These are phyloP conservation scores for Nissolia schottii DNA, from an alignment of 306 rosid species.

Conservation along the genomic window DNA sequence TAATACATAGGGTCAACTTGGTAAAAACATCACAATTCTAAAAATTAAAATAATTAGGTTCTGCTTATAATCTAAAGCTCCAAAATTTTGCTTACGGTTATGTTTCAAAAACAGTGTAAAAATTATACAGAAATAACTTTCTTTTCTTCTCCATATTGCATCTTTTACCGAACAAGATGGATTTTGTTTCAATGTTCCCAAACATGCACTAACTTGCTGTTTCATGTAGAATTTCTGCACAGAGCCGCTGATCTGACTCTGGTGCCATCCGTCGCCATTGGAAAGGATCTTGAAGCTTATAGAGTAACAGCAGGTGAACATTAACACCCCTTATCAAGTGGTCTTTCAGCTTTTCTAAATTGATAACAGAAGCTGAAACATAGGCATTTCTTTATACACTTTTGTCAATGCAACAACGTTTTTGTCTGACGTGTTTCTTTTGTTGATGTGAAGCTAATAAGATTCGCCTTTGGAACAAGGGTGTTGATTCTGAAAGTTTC, in stretches of 20 bases:
- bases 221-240: slow-evolving; percentile 77
- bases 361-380: not conserved
- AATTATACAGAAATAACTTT: too few relatives aligned
- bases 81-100: too few relatives aligned
- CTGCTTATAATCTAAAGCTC: too few relatives aligned
- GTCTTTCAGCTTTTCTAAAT: not conserved
- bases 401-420: not conserved
- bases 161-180: too few relatives aligned
- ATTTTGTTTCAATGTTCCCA: too few relatives aligned
- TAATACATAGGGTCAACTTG: too few relatives aligned
- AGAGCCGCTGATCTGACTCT: slow-evolving; percentile 91
- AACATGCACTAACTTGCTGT: too few relatives aligned
- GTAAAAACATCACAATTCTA: too few relatives aligned
- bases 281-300: slow-evolving; percentile 70
- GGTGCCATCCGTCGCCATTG: slow-evolving; percentile 95
- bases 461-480: slow-evolving; percentile 96
- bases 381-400: not conserved
- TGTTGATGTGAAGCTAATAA: slow-evolving; percentile 62
- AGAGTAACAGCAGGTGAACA: slow-evolving; percentile 73
- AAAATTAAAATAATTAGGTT: too few relatives aligned
- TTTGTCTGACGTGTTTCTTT: slow-evolving; percentile 9
- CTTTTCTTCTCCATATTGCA: too few relatives aligned
- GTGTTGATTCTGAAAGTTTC: slow-evolving; percentile 94
- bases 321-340: not conserved
- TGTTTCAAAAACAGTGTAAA: too few relatives aligned